Evolutionary conservation across 768 basidiomycete genomes (phyloP).

Genomic region (Naematelia aurantialba): DNA sequence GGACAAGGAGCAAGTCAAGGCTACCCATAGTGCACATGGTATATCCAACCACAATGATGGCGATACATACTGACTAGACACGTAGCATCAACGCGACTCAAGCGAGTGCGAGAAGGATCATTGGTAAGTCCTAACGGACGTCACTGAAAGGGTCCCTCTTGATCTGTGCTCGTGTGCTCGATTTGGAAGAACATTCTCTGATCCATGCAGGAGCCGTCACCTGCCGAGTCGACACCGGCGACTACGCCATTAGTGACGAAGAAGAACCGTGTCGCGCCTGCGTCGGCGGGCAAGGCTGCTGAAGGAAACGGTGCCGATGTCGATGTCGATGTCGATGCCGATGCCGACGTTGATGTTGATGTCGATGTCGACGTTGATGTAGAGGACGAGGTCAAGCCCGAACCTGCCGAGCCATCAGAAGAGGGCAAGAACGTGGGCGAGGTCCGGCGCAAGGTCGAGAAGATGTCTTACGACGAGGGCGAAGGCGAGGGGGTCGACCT

Average conservation of each 20-base stretch:
- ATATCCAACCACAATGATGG: too few relatives aligned
- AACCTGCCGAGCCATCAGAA: not conserved
- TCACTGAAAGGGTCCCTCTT: not conserved
- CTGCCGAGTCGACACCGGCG: slow-evolving; percentile 13
- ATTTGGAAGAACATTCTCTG: not conserved
- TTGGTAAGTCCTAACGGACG: slow-evolving; percentile 36
- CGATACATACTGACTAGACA: too few relatives aligned
- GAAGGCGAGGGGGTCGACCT: not conserved
- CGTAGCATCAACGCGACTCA: slow-evolving; percentile 11
- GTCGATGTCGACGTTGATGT: slow-evolving; percentile 2
- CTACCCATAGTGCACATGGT: not conserved
- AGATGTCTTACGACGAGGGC: slow-evolving; percentile 37
- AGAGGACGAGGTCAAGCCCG: not conserved
- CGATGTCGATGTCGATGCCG: slow-evolving; percentile 1
- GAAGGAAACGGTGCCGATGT: slow-evolving; percentile 2
- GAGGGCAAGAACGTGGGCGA: slow-evolving; percentile 40
- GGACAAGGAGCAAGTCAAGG: not conserved
- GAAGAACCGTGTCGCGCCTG: slow-evolving; percentile 36
- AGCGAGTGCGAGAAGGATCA: slow-evolving; percentile 36
- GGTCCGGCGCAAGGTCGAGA: slow-evolving; percentile 41
- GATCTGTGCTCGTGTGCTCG: not conserved
- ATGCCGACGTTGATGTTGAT: not conserved
- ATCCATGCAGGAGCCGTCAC: slow-evolving; percentile 30
- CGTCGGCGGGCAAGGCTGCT: slow-evolving; percentile 3
- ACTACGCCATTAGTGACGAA: slow-evolving; percentile 25